Percentiles rank a stretch among this genome's conserved stretches.
Evolutionary conservation across 2,329 filamentous ascomycete genomes (phyloP).

Genomic region (Neonectria sp.): DNA sequence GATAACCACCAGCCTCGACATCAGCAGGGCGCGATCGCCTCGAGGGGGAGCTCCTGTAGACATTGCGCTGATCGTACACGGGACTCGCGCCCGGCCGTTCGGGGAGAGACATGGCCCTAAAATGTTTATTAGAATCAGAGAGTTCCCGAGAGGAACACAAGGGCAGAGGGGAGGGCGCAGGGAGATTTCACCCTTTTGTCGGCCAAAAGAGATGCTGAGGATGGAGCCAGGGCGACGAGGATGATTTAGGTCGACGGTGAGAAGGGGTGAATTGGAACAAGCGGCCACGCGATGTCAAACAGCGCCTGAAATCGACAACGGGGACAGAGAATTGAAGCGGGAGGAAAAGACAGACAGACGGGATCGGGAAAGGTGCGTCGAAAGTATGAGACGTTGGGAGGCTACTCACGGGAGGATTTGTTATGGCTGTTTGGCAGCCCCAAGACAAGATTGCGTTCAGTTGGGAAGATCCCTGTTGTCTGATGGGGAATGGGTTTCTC

Average conservation of each 20-base stretch:
- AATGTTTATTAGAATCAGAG: constrained; percentile 39
- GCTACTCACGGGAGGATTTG: constrained; percentile 45
- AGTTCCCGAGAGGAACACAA: constrained; percentile 12
- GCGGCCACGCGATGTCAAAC: constrained; percentile 31
- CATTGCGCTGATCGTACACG: constrained; percentile 72
- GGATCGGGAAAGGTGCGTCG: constrained; percentile 23
- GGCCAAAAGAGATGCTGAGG: constrained; percentile 24
- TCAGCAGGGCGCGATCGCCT: constrained; percentile 78
- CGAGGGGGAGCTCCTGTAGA: constrained; percentile 78
- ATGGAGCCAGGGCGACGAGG: constrained; percentile 29
- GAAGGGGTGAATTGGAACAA: constrained; percentile 28
- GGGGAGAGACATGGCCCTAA: constrained; percentile 72
- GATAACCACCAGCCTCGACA: constrained; percentile 75
- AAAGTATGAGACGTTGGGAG: constrained; percentile 27
- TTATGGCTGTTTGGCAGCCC: constrained; percentile 46
- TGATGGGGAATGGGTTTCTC: constrained; percentile 43
- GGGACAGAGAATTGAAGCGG: constrained; percentile 17
- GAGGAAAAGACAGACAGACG: constrained; percentile 13
- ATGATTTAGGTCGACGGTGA: constrained; percentile 35
- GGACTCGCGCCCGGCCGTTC: constrained; percentile 76
- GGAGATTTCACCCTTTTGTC: constrained; percentile 34
- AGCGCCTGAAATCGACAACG: constrained; percentile 16
- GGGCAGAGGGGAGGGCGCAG: constrained; percentile 25
- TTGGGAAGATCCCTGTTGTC: constrained; percentile 46
- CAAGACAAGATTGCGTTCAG: constrained; percentile 40